These are phyloP conservation scores for Chlorella ohadii DNA, from an alignment of 139 green algal species.

Conservation along the genomic window DNA sequence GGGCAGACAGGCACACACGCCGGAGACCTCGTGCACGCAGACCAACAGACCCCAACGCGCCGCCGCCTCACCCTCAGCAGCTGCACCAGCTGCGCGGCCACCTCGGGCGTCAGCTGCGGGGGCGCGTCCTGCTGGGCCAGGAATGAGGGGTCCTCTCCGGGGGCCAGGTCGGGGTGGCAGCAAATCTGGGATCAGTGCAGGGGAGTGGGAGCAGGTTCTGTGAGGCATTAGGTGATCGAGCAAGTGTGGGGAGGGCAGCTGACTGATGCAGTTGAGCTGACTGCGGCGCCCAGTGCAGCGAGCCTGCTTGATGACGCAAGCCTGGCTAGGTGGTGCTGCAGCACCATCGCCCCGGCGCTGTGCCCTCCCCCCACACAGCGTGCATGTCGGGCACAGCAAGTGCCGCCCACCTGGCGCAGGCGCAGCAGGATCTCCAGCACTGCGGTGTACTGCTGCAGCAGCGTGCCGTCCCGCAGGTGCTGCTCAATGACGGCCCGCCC, in stretches of 20 bases:
- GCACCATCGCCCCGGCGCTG: too few relatives aligned
- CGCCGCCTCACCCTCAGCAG: slow-evolving; percentile 33
- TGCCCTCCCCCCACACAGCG: too few relatives aligned
- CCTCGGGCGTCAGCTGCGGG: slow-evolving; percentile 27
- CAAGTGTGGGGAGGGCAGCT: too few relatives aligned
- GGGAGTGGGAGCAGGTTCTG: background rate
- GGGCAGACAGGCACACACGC: too few relatives aligned
- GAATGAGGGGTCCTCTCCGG: slow-evolving; percentile 35
- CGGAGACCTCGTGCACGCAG: background rate
- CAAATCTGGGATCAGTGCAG: slow-evolving; percentile 45
- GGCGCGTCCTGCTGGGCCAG: background rate
- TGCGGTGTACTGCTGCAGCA: slow-evolving; percentile 67
- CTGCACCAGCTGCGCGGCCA: slow-evolving; percentile 39
- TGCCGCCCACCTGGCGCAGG: slow-evolving; percentile 42
- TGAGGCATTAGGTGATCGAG: too few relatives aligned
- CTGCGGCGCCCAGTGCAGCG: too few relatives aligned
- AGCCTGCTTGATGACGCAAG: too few relatives aligned
- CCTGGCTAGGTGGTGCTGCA: too few relatives aligned
- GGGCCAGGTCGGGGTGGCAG: slow-evolving; percentile 32
- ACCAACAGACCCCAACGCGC: background rate
- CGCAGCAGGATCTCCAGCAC: slow-evolving; percentile 73
- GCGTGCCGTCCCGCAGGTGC: slow-evolving; percentile 39
- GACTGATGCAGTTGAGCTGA: too few relatives aligned
- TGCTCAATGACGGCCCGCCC: slow-evolving; percentile 46
- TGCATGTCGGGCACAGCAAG: too few relatives aligned